Evolutionary conservation across 164 flowering plant genomes (phyloP), one percentile per base, ranked within the genome.

Genomic region (Stephania cephalantha): DNA sequence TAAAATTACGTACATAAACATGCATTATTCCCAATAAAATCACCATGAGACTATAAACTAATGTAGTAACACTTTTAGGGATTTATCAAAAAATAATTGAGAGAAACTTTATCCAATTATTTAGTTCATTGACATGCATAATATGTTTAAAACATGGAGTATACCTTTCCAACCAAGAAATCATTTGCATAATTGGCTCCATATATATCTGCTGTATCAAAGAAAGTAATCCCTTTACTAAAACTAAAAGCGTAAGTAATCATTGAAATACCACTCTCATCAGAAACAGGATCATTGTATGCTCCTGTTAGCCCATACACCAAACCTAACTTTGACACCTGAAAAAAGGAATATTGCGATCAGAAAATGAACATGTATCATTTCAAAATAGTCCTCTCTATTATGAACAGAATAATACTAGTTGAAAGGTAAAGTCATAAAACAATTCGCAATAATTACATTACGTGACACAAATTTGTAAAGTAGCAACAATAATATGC

Each of bases 281-380:
- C 87, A 45, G 88, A 73, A 30, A 88, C 52, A 50, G 92, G 89
- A 77, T 74, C 71, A 80, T 88, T 86, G 75, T 85, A 85, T 1
- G 45, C 63, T 72, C 91, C 90, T 71, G 81, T 74, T 20, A 90
- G 79, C 85, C 82, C 75, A 69, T 91, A 90, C 70, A 92, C 92
- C 74, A 80, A 89, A 0, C 94, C 94, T 80, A 90, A 82, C 73
- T 84, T 87, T 5, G 91, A 90, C 15, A 88, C 91, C 91, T 89
- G 70, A 7, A 71, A 44, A 46, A 71, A 15, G 9, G 58, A 63
- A 44, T 13, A 68, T 7, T 9, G 10, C 2, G 29, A 3, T 31
- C 35, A 31, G 13, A 52, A 46, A 17, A 1, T 7, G 30, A 71
- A 50, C 22, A 20, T 65, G 11, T 3, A 29, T 18, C 63, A 15